Percentiles rank a stretch among this genome's conserved stretches.
phyloP scores from a whole-genome alignment of 371 early-diverging fungal genomes.

The Syncephalastrum racemosum region DNA sequence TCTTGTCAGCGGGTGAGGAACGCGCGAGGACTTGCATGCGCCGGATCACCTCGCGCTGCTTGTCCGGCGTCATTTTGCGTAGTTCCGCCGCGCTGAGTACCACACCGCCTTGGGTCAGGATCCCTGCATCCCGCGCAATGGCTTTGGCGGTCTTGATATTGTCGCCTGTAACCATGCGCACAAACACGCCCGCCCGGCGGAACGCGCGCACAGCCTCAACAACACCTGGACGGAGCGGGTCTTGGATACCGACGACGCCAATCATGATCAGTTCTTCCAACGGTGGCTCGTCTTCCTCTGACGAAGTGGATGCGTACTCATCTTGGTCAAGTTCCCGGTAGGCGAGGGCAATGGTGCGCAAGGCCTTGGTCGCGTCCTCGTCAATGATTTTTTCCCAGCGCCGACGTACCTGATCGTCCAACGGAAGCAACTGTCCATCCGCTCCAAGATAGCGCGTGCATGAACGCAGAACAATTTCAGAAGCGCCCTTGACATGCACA shows the following conservation, averaged over 20 bases:
- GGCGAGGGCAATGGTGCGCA: constrained; percentile 88
- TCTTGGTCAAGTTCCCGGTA: constrained; percentile 65
- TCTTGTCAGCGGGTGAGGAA: constrained; percentile 92
- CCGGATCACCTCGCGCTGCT: constrained; percentile 78
- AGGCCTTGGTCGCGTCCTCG: constrained; percentile 75
- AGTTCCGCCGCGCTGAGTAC: constrained; percentile 92
- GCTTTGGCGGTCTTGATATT: constrained; percentile 87
- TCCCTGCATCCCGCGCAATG: constrained; percentile 87
- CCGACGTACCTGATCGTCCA: constrained; percentile 48
- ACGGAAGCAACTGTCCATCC: constrained; percentile 48
- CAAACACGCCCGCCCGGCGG: constrained; percentile 86
- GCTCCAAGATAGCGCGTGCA: constrained; percentile 63
- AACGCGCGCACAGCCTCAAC: constrained; percentile 79
- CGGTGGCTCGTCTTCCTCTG: constrained; percentile 56
- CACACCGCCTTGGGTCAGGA: constrained; percentile 79
- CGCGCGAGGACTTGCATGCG: constrained; percentile 91
- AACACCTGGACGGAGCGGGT: constrained; percentile 91
- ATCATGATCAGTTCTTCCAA: constrained; percentile 65
- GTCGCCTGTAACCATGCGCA: constrained; percentile 98
- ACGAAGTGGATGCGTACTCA: constrained; percentile 6
- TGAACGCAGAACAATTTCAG: constrained; percentile 73
- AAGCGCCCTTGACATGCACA: constrained; percentile 79
- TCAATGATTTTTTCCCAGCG: constrained; percentile 67
- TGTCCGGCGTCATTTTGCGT: constrained; percentile 73
- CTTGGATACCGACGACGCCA: constrained; percentile 89